Evolutionary conservation across 129 eudicot genomes (phyloP).

Genomic region (Oenanthe sinensis): DNA sequence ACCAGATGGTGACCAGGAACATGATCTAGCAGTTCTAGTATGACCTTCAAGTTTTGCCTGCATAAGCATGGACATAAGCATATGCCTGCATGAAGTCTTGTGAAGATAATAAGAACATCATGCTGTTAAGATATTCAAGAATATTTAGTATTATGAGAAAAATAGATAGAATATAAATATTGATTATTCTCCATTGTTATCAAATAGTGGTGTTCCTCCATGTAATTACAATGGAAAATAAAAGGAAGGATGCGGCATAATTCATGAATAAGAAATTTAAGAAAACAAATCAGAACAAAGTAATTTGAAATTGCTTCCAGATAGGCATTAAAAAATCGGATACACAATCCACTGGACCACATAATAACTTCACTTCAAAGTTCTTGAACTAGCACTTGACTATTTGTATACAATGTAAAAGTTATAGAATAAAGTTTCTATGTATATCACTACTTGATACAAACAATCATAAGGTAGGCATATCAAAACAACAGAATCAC

Average conservation of each 20-base stretch:
- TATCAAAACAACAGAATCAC: neutral
- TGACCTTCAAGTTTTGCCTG: slow-evolving; percentile 85
- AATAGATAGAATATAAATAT: neutral
- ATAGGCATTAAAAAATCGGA: neutral
- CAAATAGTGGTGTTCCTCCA: neutral
- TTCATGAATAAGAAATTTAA: neutral
- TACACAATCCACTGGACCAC: neutral
- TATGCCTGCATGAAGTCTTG: neutral
- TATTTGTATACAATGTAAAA: neutral
- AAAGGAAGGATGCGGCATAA: neutral
- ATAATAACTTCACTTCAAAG: neutral
- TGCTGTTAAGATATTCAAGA: neutral
- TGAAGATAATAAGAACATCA: neutral
- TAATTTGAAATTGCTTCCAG: neutral
- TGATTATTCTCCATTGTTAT: neutral
- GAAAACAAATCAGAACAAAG: neutral
- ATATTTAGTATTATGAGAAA: neutral
- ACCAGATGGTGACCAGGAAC: slow-evolving; percentile 93
- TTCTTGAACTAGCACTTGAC: neutral
- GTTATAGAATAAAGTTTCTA: neutral
- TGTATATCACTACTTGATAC: neutral
- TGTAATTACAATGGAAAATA: neutral
- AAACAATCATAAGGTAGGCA: neutral
- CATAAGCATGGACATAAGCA: slow-evolving; percentile 7
- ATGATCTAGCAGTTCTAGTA: slow-evolving; percentile 74